phyloP scores from a whole-genome alignment of 164 flowering plant species.

The Liriodendron chinense region DNA sequence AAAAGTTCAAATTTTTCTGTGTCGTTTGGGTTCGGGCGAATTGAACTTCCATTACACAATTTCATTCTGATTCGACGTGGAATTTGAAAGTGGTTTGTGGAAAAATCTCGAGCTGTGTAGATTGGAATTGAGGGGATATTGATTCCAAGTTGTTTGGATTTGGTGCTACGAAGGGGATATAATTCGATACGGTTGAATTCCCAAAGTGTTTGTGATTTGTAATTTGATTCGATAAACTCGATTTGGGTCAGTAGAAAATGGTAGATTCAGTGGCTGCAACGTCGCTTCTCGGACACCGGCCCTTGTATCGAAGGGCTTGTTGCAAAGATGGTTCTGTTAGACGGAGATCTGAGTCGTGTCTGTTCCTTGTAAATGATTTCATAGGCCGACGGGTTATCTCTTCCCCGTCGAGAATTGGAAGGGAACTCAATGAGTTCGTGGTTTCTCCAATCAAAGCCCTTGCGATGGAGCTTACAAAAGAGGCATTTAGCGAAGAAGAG shows the following conservation, averaged over 20 bases:
- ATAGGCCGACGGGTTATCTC: constrained; percentile 26
- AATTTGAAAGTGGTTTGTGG: not conserved
- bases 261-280: constrained; percentile 66
- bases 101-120: not conserved
- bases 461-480: constrained; percentile 73
- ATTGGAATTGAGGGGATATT: not conserved
- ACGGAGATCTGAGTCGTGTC: constrained; percentile 19
- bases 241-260: constrained; percentile 32
- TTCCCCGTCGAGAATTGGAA: constrained; percentile 12
- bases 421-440: constrained; percentile 4
- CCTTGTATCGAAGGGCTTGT: constrained; percentile 28
- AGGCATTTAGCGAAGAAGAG: constrained; percentile 55
- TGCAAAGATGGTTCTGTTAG: constrained; percentile 27
- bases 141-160: not conserved
- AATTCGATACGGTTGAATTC: not conserved
- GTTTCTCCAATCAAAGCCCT: constrained; percentile 40
- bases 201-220: not conserved
- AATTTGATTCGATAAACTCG: not conserved
- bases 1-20: not conserved
- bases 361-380: constrained; percentile 26
- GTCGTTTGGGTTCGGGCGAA: constrained; percentile 10
- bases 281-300: constrained; percentile 56
- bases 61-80: not conserved
- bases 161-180: constrained; percentile 1
- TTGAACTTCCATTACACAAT: constrained; percentile 10